A percentile compares a stretch with the other conserved stretches of the same genome.
Conservation (phyloP, 495 filamentous ascomycete genomes). For the Neurospora sp. region DNA sequence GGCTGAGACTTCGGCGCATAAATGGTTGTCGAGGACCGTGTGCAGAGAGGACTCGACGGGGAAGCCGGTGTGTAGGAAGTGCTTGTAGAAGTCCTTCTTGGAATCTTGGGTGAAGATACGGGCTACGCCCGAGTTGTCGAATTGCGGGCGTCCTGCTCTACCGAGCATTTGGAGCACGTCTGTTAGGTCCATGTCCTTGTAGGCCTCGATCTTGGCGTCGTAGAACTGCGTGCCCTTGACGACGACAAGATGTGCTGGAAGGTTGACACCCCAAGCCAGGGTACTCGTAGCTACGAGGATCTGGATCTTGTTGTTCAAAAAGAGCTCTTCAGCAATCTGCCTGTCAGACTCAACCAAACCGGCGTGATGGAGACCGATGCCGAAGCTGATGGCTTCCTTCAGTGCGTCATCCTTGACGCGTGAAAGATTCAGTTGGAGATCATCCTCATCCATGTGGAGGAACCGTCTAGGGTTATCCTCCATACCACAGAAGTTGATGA, state of each 20-base stretch:
- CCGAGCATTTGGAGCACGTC: constrained; percentile 98
- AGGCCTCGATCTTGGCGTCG: constrained; percentile 94
- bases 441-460: constrained; percentile 87
- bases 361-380: constrained; percentile 94
- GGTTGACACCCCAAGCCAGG: constrained; percentile 95
- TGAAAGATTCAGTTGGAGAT: constrained; percentile 70
- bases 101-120: constrained; percentile 94
- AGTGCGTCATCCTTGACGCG: constrained; percentile 88
- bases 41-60: constrained; percentile 94
- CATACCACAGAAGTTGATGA: constrained; percentile 97
- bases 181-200: constrained; percentile 97
- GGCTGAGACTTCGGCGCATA: constrained; percentile 89
- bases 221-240: constrained; percentile 99
- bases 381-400: constrained; percentile 85
- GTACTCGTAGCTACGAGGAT: constrained; percentile 95
- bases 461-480: constrained; percentile 95
- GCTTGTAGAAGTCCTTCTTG: constrained; percentile 99
- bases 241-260: constrained; percentile 92
- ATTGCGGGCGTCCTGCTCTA: constrained; percentile 90
- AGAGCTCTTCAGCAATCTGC: constrained; percentile 83
- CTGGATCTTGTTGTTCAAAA: constrained; percentile 96
- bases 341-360: constrained; percentile 92
- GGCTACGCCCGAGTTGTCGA: constrained; percentile 89
- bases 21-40: constrained; percentile 93
- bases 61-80: constrained; percentile 97